Base-by-base conservation (phyloP, 2,329 filamentous ascomycete species). In the Phoma herbarum region DNA sequence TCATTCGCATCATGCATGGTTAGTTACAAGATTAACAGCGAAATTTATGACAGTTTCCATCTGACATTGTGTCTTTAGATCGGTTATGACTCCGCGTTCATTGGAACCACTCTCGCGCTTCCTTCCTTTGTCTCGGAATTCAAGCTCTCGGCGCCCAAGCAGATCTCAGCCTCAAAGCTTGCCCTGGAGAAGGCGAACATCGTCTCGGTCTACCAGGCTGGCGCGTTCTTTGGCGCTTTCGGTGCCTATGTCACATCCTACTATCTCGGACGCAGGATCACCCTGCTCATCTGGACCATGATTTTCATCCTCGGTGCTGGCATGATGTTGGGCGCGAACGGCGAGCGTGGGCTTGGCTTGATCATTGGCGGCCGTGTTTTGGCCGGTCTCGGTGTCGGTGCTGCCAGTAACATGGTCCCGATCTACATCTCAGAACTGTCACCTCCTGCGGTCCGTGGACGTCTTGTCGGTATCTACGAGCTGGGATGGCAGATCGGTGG, bases 171-270 rank as follows among this genome's bases (percentile, higher is more conserved):
- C 0, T 49, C 66, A 2, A 70, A 84, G 16, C 78, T 87, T 26
- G 83, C 86, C 23, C 76, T 90, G 3, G 78, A 90, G 51, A 88
- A 86, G 69, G 81, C 88, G 68, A 93, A 93, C 75, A 92, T 93
- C 62, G 90, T 93, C 53, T 92, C 88, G 35, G 85, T 89, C 55
- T 93, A 92, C 79, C 91, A 94, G 77, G 91, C 90, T 12, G 90
- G 90, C 57, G 90, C 90, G 59, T 93, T 94, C 80, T 93, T 93
- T 67, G 91, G 91, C 52, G 86, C 88, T 18, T 70, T 72, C 28
- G 68, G 68, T n/a, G 69, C 69, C 10, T 93, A 90, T 66, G 81
- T 80, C 9, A 83, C 86, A 37, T 87, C 85, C 29, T 87, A 89
- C 80, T 90, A 84, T 72, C 79, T 88, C 61, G 90, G 90, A 26